Base-by-base conservation (phyloP, 2,329 filamentous ascomycete genomes). In the Scedosporium aurantiacum region DNA sequence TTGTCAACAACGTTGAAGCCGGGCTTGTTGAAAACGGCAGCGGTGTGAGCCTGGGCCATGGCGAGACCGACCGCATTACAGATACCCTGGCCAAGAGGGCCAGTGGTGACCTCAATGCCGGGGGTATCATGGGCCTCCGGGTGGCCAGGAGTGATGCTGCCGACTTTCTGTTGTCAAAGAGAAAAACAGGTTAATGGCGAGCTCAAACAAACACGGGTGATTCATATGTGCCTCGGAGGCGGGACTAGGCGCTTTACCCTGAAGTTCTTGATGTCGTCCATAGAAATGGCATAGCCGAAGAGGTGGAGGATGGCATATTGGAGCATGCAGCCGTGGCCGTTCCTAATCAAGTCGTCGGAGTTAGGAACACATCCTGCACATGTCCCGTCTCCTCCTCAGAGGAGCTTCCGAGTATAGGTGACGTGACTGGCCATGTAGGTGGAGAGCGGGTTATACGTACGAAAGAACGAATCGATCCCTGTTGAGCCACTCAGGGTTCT, bases 281-380 rank as follows among this genome's bases (percentile, higher is more conserved):
- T 81, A 71, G 84, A 84, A 69, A 99, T 70, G 66, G 79, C 84
- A 76, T 96, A 99, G 76, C 94, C 94, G 78, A 92, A 96, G 62
- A 99, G 83, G 82, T 99, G 94, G 71, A 99, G 89, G 69, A 99
- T 85, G 71, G 93, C 89, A 87, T 99, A 99, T 77, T 97, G 94
- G 64, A 99, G 90, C 92, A 99, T 96, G 85, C 94, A 99, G 70
- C 88, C 94, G 80, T 99, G 94, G 70, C 94, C 94, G 82, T 99
- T 99, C 65, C 92, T 97, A 70, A 25, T 21, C 8, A 56, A 55
- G 5, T 47, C 43, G 16, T 12, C 18, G 7, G 23, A 27, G 18
- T 5, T 32, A 14, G 27, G 18, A 45, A 40, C 4, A 47, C 14
- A 32, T 16, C 16, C 32, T 58, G 32, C 23, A n/a, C 6, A 60